Conservation (phyloP, 805 yeast species). For the Metschnikowia lunata region DNA sequence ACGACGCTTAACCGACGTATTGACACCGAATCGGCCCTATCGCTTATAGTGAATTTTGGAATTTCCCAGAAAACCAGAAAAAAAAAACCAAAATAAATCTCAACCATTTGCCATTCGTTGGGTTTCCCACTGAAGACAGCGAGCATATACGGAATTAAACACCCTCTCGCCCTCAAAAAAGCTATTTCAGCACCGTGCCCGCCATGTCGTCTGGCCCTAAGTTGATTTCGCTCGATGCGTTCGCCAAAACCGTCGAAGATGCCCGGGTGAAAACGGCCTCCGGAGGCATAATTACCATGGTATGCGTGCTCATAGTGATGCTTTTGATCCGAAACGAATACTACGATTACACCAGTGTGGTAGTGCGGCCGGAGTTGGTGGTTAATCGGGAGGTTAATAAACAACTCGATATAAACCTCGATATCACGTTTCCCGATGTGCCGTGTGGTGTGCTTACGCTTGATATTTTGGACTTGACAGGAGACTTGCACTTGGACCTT, state of each 20-base stretch:
- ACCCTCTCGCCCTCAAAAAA: too few species aligned
- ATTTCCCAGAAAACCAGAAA: too few species aligned
- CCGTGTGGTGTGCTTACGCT: constrained; percentile 82
- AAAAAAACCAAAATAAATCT: too few species aligned
- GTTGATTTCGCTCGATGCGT: constrained; percentile 74
- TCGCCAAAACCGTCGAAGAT: constrained; percentile 91
- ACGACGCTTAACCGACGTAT: too few species aligned
- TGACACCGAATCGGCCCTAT: too few species aligned
- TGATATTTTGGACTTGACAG: constrained; percentile 86
- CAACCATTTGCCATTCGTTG: too few species aligned
- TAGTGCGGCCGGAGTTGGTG: constrained; percentile 75
- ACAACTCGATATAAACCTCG: constrained; percentile 73
- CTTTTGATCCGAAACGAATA: constrained; percentile 71
- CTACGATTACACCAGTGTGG: constrained; percentile 62
- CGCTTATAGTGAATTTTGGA: too few species aligned
- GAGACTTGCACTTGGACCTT: constrained; percentile 76
- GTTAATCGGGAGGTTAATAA: constrained; percentile 80
- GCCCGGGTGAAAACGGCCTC: constrained; percentile 82
- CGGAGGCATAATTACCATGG: constrained; percentile 84
- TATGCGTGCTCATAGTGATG: constrained; percentile 58
- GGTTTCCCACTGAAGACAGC: too few species aligned
- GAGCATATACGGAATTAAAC: too few species aligned
- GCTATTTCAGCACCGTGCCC: too few species aligned
- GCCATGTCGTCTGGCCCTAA: constrained; percentile 27
- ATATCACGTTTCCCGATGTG: constrained; percentile 74